phyloP scores from a whole-genome alignment of 768 basidiomycete species.

The Russula virescens region DNA sequence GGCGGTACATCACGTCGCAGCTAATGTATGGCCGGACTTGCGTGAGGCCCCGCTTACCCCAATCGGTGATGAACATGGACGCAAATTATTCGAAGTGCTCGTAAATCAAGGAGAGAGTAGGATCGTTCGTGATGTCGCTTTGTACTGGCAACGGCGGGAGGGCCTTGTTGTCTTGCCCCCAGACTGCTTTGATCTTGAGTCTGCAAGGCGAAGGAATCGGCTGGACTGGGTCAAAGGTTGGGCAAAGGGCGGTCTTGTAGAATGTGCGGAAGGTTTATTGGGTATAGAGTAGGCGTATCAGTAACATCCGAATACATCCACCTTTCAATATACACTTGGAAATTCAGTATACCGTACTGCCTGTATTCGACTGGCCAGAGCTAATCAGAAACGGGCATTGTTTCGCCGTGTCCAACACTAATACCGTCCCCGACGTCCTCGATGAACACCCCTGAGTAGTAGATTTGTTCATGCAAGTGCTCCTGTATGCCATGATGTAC shows the following conservation, averaged over 20 bases:
- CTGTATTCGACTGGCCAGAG: not conserved
- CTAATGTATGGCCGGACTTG: conserved; percentile 67
- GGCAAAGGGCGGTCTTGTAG: conserved; percentile 23
- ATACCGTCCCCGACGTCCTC: conserved; percentile 33
- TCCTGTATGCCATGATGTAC: conserved; percentile 56
- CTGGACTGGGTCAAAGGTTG: conserved; percentile 26
- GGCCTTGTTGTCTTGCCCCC: conserved; percentile 43
- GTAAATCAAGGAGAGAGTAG: conserved; percentile 44
- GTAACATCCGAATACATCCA: not conserved
- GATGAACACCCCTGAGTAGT: conserved; percentile 57
- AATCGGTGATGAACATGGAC: conserved; percentile 33
- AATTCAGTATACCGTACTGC: not conserved
- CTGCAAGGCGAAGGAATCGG: conserved; percentile 20
- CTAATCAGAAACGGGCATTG: not conserved
- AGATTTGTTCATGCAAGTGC: conserved; percentile 46
- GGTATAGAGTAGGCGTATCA: not conserved
- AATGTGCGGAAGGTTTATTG: conserved; percentile 26
- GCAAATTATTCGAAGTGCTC: conserved; percentile 47
- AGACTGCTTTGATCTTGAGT: conserved; percentile 40
- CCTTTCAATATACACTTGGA: too few species aligned
- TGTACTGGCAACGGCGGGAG: conserved; percentile 46
- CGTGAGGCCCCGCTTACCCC: conserved; percentile 5
- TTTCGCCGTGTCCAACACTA: conserved; percentile 32
- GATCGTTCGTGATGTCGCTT: conserved; percentile 47
- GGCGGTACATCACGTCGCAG: conserved; percentile 75